Percentiles rank a stretch among this genome's conserved stretches.
Evolutionary conservation across 345 rosid species (phyloP).

Genomic region (Cardiospermum halicacabum): DNA sequence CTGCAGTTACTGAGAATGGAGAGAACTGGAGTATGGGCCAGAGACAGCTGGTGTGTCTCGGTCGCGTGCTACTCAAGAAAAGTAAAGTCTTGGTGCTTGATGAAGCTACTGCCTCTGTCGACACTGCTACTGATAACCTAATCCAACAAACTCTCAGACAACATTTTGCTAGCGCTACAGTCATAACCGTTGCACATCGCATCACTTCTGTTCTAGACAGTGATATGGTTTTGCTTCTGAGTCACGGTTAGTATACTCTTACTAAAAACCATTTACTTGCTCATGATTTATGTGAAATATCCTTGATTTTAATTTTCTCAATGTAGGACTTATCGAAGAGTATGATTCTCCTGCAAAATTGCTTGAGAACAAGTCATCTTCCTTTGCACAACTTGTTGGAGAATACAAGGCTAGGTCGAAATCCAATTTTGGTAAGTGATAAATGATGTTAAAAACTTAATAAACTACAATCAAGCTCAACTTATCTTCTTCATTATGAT

Average conservation of each 20-base stretch:
- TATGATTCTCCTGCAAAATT: conserved; percentile 56
- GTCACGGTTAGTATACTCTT: no score
- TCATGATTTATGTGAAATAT: not conserved
- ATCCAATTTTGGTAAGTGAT: conserved; percentile 30
- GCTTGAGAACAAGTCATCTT: conserved; percentile 57
- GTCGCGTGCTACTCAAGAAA: conserved; percentile 45
- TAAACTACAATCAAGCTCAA: not conserved
- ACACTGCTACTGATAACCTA: conserved; percentile 54
- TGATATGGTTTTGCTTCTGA: no score
- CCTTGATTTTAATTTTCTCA: not conserved
- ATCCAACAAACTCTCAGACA: conserved; percentile 45
- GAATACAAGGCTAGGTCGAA: conserved; percentile 65
- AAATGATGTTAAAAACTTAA: not conserved
- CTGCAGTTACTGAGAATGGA: conserved; percentile 48
- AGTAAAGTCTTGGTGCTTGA: conserved; percentile 53
- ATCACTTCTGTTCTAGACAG: no score
- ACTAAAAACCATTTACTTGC: no score
- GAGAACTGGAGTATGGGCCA: conserved; percentile 73
- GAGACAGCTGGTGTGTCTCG: conserved; percentile 57
- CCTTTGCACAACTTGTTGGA: conserved; percentile 70
- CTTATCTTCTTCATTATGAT: not conserved
- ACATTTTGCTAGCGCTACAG: conserved; percentile 42
- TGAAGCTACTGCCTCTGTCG: conserved; percentile 64
- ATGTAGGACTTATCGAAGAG: conserved; percentile 65
- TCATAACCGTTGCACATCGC: conserved; percentile 56